A percentile compares a stretch with the other conserved stretches of the same genome.
phyloP scores from a whole-genome alignment of 768 basidiomycete genomes.

The Boletus rex-veris region DNA sequence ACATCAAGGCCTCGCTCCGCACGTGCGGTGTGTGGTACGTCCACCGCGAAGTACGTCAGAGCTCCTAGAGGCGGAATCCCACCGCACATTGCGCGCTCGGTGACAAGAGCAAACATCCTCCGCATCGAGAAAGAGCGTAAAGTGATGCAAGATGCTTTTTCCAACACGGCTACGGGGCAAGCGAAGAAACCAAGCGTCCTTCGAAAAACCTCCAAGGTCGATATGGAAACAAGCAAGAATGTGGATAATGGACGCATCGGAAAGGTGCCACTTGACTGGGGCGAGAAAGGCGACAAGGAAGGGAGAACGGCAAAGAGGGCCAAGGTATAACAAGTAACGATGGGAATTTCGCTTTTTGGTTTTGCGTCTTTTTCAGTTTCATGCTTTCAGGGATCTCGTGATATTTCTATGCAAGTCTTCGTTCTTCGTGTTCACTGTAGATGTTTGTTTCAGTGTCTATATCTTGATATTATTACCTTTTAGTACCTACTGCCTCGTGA shows the following conservation, averaged over 20 bases:
- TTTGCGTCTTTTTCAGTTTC: neutral
- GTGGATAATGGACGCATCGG: neutral
- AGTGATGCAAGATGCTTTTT: slow-evolving; percentile 15
- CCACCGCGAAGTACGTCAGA: slow-evolving; percentile 5
- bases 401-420: slow-evolving; percentile 6
- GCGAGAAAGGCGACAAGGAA: slow-evolving; percentile 74
- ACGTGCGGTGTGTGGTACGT: neutral
- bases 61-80: slow-evolving; percentile 32
- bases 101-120: slow-evolving; percentile 27
- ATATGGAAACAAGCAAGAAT: slow-evolving; percentile 1
- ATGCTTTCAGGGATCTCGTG: slow-evolving; percentile 8
- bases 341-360: neutral
- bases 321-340: slow-evolving; percentile 3
- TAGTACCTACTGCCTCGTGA: no score
- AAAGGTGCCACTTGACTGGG: slow-evolving; percentile 53
- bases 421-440: slow-evolving; percentile 9
- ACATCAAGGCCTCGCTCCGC: slow-evolving; percentile 5
- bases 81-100: slow-evolving; percentile 29
- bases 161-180: neutral
- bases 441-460: neutral
- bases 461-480: no score
- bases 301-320: slow-evolving; percentile 15
- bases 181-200: slow-evolving; percentile 31
- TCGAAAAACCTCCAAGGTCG: neutral
- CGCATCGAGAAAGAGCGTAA: slow-evolving; percentile 24